Evolutionary conservation across 2,329 filamentous ascomycete genomes (phyloP).

Genomic region (Acrocalymma vagum): DNA sequence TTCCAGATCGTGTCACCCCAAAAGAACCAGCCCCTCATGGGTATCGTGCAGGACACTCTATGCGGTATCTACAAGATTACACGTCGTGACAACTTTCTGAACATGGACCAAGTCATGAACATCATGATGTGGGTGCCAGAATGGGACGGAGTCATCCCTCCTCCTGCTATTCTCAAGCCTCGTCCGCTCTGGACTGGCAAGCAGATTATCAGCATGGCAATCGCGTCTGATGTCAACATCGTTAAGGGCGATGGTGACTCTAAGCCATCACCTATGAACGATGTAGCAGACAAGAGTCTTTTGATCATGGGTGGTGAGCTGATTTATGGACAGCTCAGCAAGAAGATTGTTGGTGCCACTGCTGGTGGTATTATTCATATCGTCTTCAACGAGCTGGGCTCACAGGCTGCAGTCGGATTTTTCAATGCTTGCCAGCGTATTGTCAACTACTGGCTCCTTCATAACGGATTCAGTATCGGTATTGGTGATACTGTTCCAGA

Average conservation of each 20-base stretch:
- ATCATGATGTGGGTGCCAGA: constrained; percentile 96
- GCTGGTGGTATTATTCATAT: constrained; percentile 93
- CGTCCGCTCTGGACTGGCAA: constrained; percentile 96
- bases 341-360: constrained; percentile 92
- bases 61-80: constrained; percentile 98
- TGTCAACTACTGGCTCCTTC: constrained; percentile 95
- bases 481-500: constrained; percentile 98
- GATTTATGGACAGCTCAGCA: constrained; percentile 88
- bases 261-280: constrained; percentile 59
- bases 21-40: constrained; percentile 96
- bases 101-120: constrained; percentile 93
- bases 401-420: constrained; percentile 87
- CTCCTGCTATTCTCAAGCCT: constrained; percentile 93
- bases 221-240: constrained; percentile 85
- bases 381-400: constrained; percentile 93
- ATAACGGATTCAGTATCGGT: constrained; percentile 96
- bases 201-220: constrained; percentile 93
- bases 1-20: constrained; percentile 98
- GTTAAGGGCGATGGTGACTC: constrained; percentile 67
- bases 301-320: constrained; percentile 88
- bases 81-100: constrained; percentile 88
- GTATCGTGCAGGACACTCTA: constrained; percentile 97
- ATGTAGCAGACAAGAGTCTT: constrained; percentile 79
- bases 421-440: constrained; percentile 95
- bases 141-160: constrained; percentile 95